These are phyloP conservation scores for Diplodia seriata DNA, from an alignment of 2,329 filamentous ascomycete genomes.

Conservation along the genomic window DNA sequence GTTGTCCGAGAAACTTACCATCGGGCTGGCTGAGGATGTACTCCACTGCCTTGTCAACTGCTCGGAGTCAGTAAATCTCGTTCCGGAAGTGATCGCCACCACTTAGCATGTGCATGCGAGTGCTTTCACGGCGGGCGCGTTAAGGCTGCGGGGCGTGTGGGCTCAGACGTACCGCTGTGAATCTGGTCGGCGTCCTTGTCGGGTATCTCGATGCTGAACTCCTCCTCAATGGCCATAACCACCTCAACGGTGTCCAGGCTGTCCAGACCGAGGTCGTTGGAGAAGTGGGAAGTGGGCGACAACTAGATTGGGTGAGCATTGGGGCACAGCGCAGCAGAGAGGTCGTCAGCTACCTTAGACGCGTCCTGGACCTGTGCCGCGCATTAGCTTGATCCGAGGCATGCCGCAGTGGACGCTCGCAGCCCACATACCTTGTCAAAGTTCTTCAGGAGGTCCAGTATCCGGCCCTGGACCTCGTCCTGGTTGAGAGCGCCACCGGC, in stretches of 20 bases:
- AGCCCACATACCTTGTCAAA: slow-evolving; percentile 84
- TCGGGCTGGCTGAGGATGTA: slow-evolving; percentile 95
- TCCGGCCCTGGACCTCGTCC: slow-evolving; percentile 87
- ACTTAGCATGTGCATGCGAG: not conserved
- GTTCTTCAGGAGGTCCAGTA: slow-evolving; percentile 89
- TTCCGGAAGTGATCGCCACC: slow-evolving; percentile 11
- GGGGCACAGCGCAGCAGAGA: not conserved
- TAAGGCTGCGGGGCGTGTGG: not conserved
- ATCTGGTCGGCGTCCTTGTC: slow-evolving; percentile 96
- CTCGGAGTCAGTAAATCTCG: slow-evolving; percentile 42
- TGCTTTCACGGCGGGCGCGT: slow-evolving; percentile 1
- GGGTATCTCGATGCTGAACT: slow-evolving; percentile 94
- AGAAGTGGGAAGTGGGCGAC: slow-evolving; percentile 83
- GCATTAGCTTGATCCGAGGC: slow-evolving; percentile 39
- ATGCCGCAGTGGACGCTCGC: slow-evolving; percentile 5
- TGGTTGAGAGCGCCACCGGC: slow-evolving; percentile 78
- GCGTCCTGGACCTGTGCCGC: slow-evolving; percentile 65
- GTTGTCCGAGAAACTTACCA: slow-evolving; percentile 64
- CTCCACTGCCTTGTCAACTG: slow-evolving; percentile 92
- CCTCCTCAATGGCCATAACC: slow-evolving; percentile 99
- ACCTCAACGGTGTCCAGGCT: slow-evolving; percentile 98
- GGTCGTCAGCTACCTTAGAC: slow-evolving; percentile 58
- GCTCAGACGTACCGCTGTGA: slow-evolving; percentile 77
- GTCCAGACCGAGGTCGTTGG: slow-evolving; percentile 96
- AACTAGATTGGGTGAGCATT: slow-evolving; percentile 65